These are phyloP conservation scores for Alloteropsis semialata DNA, from an alignment of 176 grass and related monocot species.

Conservation along the genomic window DNA sequence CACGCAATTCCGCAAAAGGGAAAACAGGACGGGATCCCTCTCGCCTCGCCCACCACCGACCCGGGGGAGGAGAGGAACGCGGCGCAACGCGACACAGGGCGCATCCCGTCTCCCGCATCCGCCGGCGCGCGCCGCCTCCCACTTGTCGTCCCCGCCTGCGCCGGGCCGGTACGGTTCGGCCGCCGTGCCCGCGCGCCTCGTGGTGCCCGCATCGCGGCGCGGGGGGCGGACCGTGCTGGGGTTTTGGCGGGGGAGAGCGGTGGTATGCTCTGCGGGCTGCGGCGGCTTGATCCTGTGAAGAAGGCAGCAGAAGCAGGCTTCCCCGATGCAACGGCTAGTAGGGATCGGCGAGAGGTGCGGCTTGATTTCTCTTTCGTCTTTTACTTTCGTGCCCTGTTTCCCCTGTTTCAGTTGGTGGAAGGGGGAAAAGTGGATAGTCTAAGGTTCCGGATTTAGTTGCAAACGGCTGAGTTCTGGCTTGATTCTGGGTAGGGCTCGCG, in stretches of 20 bases:
- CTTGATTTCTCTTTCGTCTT: background rate
- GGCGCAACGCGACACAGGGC: background rate
- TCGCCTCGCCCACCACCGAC: conserved; percentile 5
- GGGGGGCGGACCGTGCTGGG: background rate
- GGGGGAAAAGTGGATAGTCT: background rate
- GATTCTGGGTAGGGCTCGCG: background rate
- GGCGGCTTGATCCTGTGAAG: conserved; percentile 20
- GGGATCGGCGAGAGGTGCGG: conserved; percentile 54
- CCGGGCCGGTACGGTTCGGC: background rate
- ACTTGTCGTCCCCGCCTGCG: background rate
- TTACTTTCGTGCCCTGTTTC: background rate
- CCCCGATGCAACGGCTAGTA: conserved; percentile 51
- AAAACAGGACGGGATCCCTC: background rate
- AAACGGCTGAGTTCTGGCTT: background rate
- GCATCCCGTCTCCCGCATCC: conserved; percentile 5
- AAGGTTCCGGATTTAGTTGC: background rate
- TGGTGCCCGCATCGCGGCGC: background rate
- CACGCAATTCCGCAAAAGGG: background rate
- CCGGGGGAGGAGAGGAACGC: background rate
- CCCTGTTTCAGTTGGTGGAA: background rate
- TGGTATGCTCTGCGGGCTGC: background rate
- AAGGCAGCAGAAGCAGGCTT: background rate
- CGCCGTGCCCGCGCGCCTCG: background rate
- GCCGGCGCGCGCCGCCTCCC: background rate
- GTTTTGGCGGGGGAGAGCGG: background rate